Base-by-base conservation (phyloP, 176 grass and related monocot genomes). In the Thalia dealbata region DNA sequence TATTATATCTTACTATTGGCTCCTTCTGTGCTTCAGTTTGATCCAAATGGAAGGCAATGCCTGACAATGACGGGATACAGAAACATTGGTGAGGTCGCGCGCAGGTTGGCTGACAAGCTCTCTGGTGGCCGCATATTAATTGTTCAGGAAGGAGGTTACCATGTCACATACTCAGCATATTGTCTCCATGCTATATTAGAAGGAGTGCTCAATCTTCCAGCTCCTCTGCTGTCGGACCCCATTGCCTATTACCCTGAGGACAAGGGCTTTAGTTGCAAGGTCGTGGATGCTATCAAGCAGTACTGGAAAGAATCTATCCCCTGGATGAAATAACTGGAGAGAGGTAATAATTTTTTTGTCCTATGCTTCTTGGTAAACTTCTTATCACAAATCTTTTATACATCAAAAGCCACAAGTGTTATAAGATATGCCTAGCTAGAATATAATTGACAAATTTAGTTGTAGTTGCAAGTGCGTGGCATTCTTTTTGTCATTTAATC, bases 31-130 rank as follows among this genome's bases (percentile, higher is more conserved):
- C 7, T 82, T 78, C 78, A 97, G 90, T 97, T 97, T 32, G 90
- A 97, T 64, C 92, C 84, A 22, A 96, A 96, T 75, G 90, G 90
- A 80, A 92, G 95, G 60, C 90, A 97, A 35, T 97, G 95, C 84
- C 64, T 97, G 67, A 91, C 87, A 14, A 97, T 92, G 90, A 79
- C 82, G 25, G 90, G 87, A 2, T 97, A 92, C 12, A 84, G 81
- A 75, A 89, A 73, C 61, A 86, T 92, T 52, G 93, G 84, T 58
- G 50, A 79, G 24, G 48, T 88, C 56, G 86, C 90, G 70, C 76
- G 89, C 71, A 27, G 29, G 25, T 30, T 92, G 82, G 82, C 89
- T 48, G 75, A 88, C 32, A 67, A 15, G 7, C 70, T 84, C 14
- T 63, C 82, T n/a, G 64, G 78, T 14, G 89, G 89, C 15, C 75